Conservation (phyloP, 495 filamentous ascomycete species). For the Antarctomyces pellizariae region DNA sequence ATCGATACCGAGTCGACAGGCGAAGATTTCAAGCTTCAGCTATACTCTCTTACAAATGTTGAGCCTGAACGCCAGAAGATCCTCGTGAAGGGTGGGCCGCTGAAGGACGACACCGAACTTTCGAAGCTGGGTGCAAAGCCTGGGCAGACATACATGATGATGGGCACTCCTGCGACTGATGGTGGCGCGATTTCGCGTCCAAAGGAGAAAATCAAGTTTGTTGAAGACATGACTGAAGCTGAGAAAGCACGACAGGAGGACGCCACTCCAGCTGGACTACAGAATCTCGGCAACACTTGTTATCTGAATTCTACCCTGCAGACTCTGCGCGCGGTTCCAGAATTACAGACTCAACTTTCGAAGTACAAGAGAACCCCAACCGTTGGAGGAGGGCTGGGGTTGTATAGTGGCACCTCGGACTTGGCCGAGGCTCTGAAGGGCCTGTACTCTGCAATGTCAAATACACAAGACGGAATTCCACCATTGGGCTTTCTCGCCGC, state of each 20-base stretch:
- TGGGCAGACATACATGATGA: constrained; percentile 82
- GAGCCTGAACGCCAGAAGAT: constrained; percentile 95
- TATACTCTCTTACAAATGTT: constrained; percentile 86
- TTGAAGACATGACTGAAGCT: constrained; percentile 96
- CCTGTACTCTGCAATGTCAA: constrained; percentile 80
- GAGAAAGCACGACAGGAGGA: constrained; percentile 64
- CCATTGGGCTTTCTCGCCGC: constrained; percentile 71
- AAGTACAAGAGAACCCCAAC: constrained; percentile 32
- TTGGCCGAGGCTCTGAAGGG: constrained; percentile 61
- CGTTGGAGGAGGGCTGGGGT: constrained; percentile 23
- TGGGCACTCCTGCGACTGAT: constrained; percentile 61
- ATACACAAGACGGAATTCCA: constrained; percentile 72
- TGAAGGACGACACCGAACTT: constrained; percentile 86
- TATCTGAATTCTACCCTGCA: constrained; percentile 96
- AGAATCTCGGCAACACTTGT: constrained; percentile 92
- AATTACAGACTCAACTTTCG: constrained; percentile 60
- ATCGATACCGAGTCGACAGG: constrained; percentile 65
- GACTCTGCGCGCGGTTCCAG: constrained; percentile 66
- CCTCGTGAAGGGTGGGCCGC: constrained; percentile 72
- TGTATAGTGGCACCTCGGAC: constrained; percentile 41
- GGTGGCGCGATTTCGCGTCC: constrained; percentile 40
- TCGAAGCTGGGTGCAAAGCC: constrained; percentile 65
- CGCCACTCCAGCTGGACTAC: constrained; percentile 68
- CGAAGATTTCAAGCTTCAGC: constrained; percentile 84
- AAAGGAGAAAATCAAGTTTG: constrained; percentile 62